These are phyloP conservation scores for Trametes cinnabarina DNA, from an alignment of 768 basidiomycete species.

Conservation along the genomic window DNA sequence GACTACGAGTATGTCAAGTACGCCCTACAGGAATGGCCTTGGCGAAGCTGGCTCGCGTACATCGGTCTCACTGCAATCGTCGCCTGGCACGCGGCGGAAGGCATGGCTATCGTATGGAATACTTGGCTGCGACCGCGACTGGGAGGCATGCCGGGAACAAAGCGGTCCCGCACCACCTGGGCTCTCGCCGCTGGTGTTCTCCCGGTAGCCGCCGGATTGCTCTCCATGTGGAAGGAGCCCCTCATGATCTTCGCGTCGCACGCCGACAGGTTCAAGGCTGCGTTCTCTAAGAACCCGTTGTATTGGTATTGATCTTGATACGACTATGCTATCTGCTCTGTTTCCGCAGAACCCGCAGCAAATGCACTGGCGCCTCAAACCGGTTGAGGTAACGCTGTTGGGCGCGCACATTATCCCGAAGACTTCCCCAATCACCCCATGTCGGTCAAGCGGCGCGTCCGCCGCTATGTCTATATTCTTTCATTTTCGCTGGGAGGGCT, in stretches of 20 bases:
- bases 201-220: conserved; percentile 58
- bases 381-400: too few species aligned
- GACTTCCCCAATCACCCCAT: too few species aligned
- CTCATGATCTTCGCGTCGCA: conserved; percentile 53
- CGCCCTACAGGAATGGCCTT: conserved; percentile 61
- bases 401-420: too few species aligned
- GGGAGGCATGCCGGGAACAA: conserved; percentile 27
- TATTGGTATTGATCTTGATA: conserved; percentile 40
- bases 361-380: too few species aligned
- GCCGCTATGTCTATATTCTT: too few species aligned
- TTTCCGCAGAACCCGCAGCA: too few species aligned
- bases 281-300: conserved; percentile 44
- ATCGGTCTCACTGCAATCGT: conserved; percentile 55
- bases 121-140: conserved; percentile 40
- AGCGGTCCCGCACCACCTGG: conserved; percentile 31
- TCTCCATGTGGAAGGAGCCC: conserved; percentile 54
- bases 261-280: conserved; percentile 49
- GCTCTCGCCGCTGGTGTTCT: conserved; percentile 40
- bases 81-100: conserved; percentile 63
- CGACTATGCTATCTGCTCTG: not conserved
- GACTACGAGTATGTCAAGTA: conserved; percentile 83
- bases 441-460: too few species aligned
- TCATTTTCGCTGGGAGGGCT: too few species aligned
- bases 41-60: conserved; percentile 62
- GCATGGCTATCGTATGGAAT: conserved; percentile 50